A percentile compares a stretch with the other conserved stretches of the same genome.
phyloP scores from a whole-genome alignment of 2,329 filamentous ascomycete species.

The Diaporthe amygdali region DNA sequence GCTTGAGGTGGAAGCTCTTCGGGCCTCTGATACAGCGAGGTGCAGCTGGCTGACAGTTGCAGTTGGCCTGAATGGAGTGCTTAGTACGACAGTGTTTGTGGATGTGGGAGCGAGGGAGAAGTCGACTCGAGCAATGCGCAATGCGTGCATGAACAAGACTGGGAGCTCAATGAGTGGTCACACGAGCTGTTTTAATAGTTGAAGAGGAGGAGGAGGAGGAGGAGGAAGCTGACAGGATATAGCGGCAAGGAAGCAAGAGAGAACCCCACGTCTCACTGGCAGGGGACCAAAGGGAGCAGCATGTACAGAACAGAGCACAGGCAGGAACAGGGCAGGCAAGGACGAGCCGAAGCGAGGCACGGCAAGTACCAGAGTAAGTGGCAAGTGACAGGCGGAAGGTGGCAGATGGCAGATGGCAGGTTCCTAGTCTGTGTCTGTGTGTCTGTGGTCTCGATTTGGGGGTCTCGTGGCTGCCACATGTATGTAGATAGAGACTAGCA shows the following conservation, averaged over 20 bases:
- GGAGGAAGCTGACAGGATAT: not conserved
- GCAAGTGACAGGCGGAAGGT: not conserved
- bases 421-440: not conserved
- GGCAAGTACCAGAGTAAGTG: too few species aligned
- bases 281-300: not conserved
- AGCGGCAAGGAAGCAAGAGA: not conserved
- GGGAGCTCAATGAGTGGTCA: not conserved
- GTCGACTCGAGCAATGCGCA: constrained; percentile 4
- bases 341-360: not conserved
- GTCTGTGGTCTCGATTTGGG: not conserved
- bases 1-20: not conserved
- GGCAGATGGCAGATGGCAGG: not conserved
- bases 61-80: not conserved
- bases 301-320: too few species aligned
- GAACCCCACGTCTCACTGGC: not conserved
- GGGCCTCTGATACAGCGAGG: not conserved
- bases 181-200: constrained; percentile 7
- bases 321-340: not conserved
- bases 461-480: constrained; percentile 21
- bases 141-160: constrained; percentile 8
- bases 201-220: not conserved
- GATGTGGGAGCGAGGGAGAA: not conserved
- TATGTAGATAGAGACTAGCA: too few species aligned
- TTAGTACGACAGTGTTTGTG: not conserved
- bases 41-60: not conserved